These are phyloP conservation scores for Chaetomiaceae sp. DNA, from an alignment of 2,329 filamentous ascomycete genomes.

Conservation along the genomic window DNA sequence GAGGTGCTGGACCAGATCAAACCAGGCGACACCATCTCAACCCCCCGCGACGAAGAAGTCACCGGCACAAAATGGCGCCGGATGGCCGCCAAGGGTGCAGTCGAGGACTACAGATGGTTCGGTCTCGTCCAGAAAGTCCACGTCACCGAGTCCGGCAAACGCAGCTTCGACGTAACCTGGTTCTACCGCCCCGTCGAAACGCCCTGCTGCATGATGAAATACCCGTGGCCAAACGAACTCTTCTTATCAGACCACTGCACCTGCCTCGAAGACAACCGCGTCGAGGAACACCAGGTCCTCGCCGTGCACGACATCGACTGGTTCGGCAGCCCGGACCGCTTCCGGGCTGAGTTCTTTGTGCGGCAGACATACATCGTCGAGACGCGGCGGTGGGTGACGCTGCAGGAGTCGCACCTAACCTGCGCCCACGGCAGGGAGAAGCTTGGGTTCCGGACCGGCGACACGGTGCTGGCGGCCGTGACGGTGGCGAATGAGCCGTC, in stretches of 20 bases:
- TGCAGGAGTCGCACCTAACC: conserved; percentile 50
- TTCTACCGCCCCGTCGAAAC: conserved; percentile 69
- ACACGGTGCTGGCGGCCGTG: conserved; percentile 51
- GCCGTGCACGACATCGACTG: conserved; percentile 56
- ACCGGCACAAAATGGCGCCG: conserved; percentile 55
- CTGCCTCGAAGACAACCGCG: conserved; percentile 47
- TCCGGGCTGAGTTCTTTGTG: conserved; percentile 57
- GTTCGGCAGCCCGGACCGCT: conserved; percentile 44
- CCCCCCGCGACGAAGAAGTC: conserved; percentile 37
- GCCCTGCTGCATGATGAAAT: conserved; percentile 61
- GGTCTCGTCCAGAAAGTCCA: conserved; percentile 61
- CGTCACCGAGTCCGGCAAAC: conserved; percentile 31
- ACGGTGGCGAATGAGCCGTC: conserved; percentile 29
- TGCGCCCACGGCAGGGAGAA: conserved; percentile 42
- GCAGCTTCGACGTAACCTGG: conserved; percentile 64
- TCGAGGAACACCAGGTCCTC: conserved; percentile 53
- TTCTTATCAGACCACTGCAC: conserved; percentile 76
- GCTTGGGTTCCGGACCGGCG: conserved; percentile 39
- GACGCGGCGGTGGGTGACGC: conserved; percentile 57
- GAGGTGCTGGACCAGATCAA: conserved; percentile 34
- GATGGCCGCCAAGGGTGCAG: conserved; percentile 39
- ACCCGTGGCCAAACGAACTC: conserved; percentile 67
- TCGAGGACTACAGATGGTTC: conserved; percentile 58
- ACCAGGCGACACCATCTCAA: conserved; percentile 48
- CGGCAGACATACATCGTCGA: conserved; percentile 63